Evolutionary conservation across 2,329 filamentous ascomycete species (phyloP).

Genomic region (Paracoccidioides brasiliensis): DNA sequence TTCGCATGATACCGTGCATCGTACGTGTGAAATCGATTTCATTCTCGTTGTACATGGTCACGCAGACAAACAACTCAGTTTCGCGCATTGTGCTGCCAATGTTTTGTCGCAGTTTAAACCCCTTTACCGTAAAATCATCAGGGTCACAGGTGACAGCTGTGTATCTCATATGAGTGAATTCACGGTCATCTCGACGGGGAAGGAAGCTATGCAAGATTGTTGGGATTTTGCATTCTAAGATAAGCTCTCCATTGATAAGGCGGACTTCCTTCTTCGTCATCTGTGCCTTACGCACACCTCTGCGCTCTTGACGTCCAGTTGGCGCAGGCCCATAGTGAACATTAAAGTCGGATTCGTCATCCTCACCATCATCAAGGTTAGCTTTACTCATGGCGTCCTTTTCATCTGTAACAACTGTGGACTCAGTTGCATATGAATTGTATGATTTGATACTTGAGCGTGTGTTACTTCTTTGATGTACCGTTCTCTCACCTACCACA

Average conservation of each 20-base stretch:
- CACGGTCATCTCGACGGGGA: conserved; percentile 78
- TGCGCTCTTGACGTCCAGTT: conserved; percentile 69
- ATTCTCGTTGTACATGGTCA: conserved; percentile 99
- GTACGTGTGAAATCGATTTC: conserved; percentile 93
- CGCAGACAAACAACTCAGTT: conserved; percentile 89
- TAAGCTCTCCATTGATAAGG: conserved; percentile 92
- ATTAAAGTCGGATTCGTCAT: conserved; percentile 43
- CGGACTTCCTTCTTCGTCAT: conserved; percentile 89
- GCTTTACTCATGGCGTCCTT: conserved; percentile 30
- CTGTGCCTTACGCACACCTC: conserved; percentile 74
- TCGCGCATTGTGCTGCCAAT: conserved; percentile 73
- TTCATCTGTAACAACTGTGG: conserved; percentile 44
- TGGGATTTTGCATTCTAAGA: conserved; percentile 97
- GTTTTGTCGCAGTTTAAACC: conserved; percentile 86
- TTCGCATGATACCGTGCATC: conserved; percentile 98
- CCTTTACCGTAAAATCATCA: conserved; percentile 76
- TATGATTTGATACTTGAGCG: conserved; percentile 49
- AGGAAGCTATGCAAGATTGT: conserved; percentile 97
- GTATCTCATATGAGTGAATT: conserved; percentile 98
- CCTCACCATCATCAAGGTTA: conserved; percentile 33
- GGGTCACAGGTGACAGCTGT: conserved; percentile 97
- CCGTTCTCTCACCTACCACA: conserved; percentile 33
- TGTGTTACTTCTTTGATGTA: conserved; percentile 38
- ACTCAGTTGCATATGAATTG: conserved; percentile 49
- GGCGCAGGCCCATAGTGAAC: conserved; percentile 76